These are phyloP conservation scores for Colletotrichum sp. DNA, from an alignment of 2,329 filamentous ascomycete genomes.

Conservation along the genomic window DNA sequence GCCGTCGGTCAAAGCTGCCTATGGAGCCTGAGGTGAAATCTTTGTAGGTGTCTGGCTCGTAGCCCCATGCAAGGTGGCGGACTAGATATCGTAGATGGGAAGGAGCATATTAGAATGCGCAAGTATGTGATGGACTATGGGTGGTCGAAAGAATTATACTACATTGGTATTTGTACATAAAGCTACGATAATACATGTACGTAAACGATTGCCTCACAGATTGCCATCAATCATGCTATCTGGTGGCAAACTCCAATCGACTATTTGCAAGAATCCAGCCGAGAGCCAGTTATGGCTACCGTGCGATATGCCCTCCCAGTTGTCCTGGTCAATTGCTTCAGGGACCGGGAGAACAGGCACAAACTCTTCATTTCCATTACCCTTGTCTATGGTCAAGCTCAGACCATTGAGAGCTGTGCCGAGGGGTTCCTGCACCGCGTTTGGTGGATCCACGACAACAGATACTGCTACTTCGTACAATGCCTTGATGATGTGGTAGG, in stretches of 20 bases:
- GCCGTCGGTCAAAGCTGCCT: background rate
- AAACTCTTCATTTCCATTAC: background rate
- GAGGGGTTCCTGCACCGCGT: background rate
- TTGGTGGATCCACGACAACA: background rate
- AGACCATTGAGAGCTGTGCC: background rate
- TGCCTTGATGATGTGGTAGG: conserved; percentile 4
- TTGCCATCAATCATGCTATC: background rate
- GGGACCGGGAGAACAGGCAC: background rate
- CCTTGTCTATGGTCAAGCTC: background rate
- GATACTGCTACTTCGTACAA: conserved; percentile 6
- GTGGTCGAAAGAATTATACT: background rate
- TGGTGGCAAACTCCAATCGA: background rate
- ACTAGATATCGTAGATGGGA: background rate
- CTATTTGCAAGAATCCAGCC: background rate
- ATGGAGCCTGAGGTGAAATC: background rate
- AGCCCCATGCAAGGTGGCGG: background rate
- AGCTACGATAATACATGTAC: background rate
- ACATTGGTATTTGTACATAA: background rate
- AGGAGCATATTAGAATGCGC: background rate
- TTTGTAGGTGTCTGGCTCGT: background rate
- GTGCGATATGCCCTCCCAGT: background rate
- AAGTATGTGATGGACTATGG: background rate
- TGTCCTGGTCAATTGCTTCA: background rate
- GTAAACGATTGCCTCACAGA: background rate
- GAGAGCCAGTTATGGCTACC: background rate